Evolutionary conservation across 805 yeast species (phyloP), one percentile per base, ranked within the genome.

Genomic region (Nakazawaea wickerhamii): DNA sequence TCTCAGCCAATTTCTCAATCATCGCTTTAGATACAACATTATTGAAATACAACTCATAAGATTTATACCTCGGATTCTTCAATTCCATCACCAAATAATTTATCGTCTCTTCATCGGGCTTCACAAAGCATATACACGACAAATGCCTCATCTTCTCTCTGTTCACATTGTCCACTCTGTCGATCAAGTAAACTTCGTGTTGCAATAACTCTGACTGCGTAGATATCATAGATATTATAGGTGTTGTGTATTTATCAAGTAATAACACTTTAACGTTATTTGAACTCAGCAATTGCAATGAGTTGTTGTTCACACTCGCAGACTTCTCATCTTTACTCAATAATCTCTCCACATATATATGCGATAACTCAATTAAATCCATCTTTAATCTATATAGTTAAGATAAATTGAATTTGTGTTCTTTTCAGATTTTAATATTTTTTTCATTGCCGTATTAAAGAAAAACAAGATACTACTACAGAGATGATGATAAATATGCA

Each of bases 1-100:
- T 75, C 59, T 88, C 96, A 0, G 99, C 98, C 36, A 93, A 58
- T 39, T 85, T 71, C 58, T 93, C 99, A 51, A 93, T 60, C 49
- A 86, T 84, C 20, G 80, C 68, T 62, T 91, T 93, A 40, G 78
- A 70, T 23, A 90, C 72, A 13, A 78, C 67, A 58, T 89, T 89
- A 57, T 79, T 84, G 68, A 91, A 88, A 54, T 71, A 87, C 15
- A 93, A 59, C 54, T 82, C 81, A 61, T 93, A 93, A 27, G 70
- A 71, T 27, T 81, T 76, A 63, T 89, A 93, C 52, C 80, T 88
- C 0, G 99, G 99, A 44, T 70, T 68, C 28, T 74, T 64, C 41
- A 93, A 64, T 60, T 93, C 99, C 20, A 73, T 70, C 7, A 77
- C 62, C 30, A 93, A 63, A 31, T 61, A 55, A 27, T 73, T 70